Conservation (phyloP, 768 basidiomycete species). For the Phlebiopsis flavidoalba region DNA sequence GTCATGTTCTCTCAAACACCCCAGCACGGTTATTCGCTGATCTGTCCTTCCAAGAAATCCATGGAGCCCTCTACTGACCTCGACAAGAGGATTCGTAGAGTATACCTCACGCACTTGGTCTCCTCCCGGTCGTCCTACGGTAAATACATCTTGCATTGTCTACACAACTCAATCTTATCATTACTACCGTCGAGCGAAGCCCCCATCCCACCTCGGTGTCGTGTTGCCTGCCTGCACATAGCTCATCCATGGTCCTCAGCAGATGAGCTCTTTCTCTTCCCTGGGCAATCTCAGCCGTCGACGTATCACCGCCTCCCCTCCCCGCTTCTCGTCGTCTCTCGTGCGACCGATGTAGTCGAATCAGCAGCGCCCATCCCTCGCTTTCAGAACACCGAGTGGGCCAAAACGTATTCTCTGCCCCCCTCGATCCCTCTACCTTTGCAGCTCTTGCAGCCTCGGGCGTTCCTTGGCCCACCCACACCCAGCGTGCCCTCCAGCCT, state of each 20-base stretch:
- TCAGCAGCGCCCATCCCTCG: constrained; percentile 17
- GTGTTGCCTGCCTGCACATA: constrained; percentile 26
- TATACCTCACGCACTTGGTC: constrained; percentile 26
- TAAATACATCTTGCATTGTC: constrained; percentile 28
- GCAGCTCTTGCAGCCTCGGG: constrained; percentile 58
- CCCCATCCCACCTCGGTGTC: constrained; percentile 31
- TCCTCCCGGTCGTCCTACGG: constrained; percentile 29
- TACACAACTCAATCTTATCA: constrained; percentile 24
- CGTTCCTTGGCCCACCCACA: constrained; percentile 39
- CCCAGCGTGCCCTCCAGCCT: constrained; percentile 32
- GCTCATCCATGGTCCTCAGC: constrained; percentile 29
- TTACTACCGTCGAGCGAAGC: constrained; percentile 27
- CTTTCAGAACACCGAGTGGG: constrained; percentile 43
- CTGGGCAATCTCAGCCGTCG: constrained; percentile 12
- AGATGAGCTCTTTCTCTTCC: constrained; percentile 20
- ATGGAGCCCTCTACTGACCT: constrained; percentile 32
- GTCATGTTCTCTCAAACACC: constrained; percentile 1
- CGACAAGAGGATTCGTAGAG: constrained; percentile 26
- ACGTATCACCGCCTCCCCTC: constrained; percentile 18
- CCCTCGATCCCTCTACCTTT: constrained; percentile 57
- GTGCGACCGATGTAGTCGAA: constrained; percentile 12
- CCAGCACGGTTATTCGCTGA: constrained; percentile 3
- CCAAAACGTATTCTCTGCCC: constrained; percentile 52
- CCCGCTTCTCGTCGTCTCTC: constrained; percentile 14
- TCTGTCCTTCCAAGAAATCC: constrained; percentile 8